Evolutionary conservation across 202 grass and related monocot species (phyloP).

Genomic region (Miscanthus sacchariflorus): DNA sequence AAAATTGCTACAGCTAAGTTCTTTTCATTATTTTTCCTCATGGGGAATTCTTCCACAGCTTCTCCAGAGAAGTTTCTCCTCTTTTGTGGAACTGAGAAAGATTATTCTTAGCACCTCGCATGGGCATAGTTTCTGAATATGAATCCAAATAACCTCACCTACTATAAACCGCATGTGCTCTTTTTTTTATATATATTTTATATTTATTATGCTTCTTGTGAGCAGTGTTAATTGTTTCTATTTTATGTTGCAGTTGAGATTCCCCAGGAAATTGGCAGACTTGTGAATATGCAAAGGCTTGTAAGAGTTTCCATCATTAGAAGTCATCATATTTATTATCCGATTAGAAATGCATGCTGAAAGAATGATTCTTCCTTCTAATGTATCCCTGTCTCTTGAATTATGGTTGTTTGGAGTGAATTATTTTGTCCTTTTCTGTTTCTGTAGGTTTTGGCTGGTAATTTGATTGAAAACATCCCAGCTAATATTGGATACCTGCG

Average conservation of each 20-base stretch:
- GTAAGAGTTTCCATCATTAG: conserved; percentile 59
- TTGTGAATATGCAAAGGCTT: conserved; percentile 95
- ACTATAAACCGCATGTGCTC: not conserved
- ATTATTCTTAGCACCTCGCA: conserved; percentile 12
- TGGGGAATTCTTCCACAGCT: conserved; percentile 3
- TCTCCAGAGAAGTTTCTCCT: not conserved
- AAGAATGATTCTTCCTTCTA: conserved; percentile 21
- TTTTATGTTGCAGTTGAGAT: conserved; percentile 70
- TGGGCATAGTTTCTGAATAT: conserved; percentile 3
- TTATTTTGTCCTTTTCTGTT: conserved; percentile 46
- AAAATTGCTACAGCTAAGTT: conserved; percentile 1
- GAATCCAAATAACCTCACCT: not conserved
- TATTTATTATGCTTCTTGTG: not conserved
- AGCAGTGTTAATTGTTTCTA: conserved; percentile 35
- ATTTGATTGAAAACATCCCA: conserved; percentile 81
- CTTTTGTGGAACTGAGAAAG: not conserved
- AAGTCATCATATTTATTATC: conserved; percentile 38
- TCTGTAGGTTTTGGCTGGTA: conserved; percentile 86
- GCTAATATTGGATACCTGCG: conserved; percentile 83
- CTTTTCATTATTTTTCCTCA: not conserved
- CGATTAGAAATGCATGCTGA: conserved; percentile 42
- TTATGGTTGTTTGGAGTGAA: conserved; percentile 26
- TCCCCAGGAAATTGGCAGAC: conserved; percentile 64
- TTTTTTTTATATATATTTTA: not conserved
- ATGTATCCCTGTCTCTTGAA: not conserved